phyloP scores from a whole-genome alignment of 192 early-diverging fungal genomes.

The Coemansia sp. region DNA sequence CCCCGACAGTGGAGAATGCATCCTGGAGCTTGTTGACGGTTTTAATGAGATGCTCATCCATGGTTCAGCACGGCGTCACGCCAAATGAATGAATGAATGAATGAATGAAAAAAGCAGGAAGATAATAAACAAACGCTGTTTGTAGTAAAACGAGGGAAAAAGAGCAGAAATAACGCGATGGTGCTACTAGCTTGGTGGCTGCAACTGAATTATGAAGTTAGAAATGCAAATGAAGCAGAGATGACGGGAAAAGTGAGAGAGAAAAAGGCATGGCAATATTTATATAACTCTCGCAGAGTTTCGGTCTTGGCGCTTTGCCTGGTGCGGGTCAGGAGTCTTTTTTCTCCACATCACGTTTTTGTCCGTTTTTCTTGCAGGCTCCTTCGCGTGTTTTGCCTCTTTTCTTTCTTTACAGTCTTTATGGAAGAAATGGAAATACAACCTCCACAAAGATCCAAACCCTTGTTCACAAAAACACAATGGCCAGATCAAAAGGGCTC shows the following conservation, averaged over 20 bases:
- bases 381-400: no score
- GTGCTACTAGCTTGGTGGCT: not conserved
- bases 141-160: not conserved
- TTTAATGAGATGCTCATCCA: conserved; percentile 63
- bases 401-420: no score
- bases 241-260: not conserved
- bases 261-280: not conserved
- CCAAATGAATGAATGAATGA: not conserved
- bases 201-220: not conserved
- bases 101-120: not conserved
- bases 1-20: conserved; percentile 85
- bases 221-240: conserved; percentile 6
- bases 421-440: no score
- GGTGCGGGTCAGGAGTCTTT: no score
- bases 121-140: not conserved
- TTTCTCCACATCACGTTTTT: no score
- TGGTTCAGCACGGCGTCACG: conserved; percentile 14
- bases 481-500: no score
- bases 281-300: not conserved
- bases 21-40: conserved; percentile 86
- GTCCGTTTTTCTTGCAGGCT: no score
- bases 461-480: no score
- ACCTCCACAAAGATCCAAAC: no score
- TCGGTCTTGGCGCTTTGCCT: not conserved
- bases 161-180: not conserved